Base-by-base conservation (phyloP, 1,139 yeast genomes). In the Kurtzmaniella quercitrusa region DNA sequence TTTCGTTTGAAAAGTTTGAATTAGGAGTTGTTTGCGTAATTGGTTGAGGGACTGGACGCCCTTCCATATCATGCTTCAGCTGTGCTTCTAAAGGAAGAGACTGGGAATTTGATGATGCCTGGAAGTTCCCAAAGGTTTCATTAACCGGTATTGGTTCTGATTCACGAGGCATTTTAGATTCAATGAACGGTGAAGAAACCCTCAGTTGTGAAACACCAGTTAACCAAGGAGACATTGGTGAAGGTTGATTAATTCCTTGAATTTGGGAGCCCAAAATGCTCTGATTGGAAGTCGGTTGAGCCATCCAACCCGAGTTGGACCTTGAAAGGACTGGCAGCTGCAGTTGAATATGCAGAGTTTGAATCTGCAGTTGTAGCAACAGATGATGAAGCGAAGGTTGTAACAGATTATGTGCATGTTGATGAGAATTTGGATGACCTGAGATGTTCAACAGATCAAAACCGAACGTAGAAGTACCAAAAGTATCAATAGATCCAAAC, bases 151-250 rank as follows among this genome's bases (percentile, higher is more conserved):
- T 7, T 6, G 14, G 25, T 3, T 36, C 38, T 6, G 25, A 14
- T 6, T 36, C 38, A n/a, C 21, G 25, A 18, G 25, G 25, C 2
- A 36, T 21, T 39, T 11, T 68, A 62, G 19, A 17, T 19, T 36
- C 38, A 16, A 65, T 65, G 51, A 72, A 73, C 2, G 78, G 78
- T 3, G 77, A 71, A 46, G 57, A 61, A 14, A 67, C 74, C 29
- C 77, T 55, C 14, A 76, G 70, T 43, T 64, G 73, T 19, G 51
- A 48, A 12, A 59, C 55, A 8, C 65, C 62, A 3, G 70, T 51
- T 23, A 62, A 44, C 77, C 77, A 71, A 4, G 77, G 77, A 1
- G 75, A 70, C 43, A 68, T 56, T 4, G 76, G 75, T n/a, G 67
- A 55, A 2, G 70, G 68, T 48, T 68, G 75, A 34, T 50, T 48